phyloP scores from a whole-genome alignment of 1,284 basidiomycete genomes.

The Ceratobasidium sp. region DNA sequence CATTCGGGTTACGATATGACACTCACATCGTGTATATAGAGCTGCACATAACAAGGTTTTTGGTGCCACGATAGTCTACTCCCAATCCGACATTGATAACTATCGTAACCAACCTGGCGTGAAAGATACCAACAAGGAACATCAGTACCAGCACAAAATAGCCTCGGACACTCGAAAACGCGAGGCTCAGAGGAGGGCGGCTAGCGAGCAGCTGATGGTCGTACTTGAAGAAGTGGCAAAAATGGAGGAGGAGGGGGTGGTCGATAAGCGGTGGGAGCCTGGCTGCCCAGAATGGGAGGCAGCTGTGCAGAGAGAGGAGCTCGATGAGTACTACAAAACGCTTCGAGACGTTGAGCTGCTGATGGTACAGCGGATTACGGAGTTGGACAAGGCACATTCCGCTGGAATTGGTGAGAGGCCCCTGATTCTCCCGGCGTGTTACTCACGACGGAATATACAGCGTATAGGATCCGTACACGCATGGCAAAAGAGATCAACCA shows the following conservation, averaged over 20 bases:
- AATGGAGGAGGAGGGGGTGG: background rate
- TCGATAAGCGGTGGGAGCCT: background rate
- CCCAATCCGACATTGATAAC: background rate
- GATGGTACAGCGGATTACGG: conserved; percentile 31
- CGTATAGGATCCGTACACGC: conserved; percentile 54
- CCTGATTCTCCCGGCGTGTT: background rate
- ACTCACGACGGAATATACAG: conserved; percentile 48
- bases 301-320: background rate
- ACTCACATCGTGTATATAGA: background rate
- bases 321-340: conserved; percentile 32
- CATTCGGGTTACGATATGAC: too few relatives aligned
- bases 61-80: background rate
- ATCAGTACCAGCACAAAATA: background rate
- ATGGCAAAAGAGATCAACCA: conserved; percentile 55
- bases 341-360: conserved; percentile 50
- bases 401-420: conserved; percentile 22
- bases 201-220: background rate
- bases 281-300: conserved; percentile 43
- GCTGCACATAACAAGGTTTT: background rate
- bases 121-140: background rate
- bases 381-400: conserved; percentile 42
- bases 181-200: background rate
- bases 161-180: background rate
- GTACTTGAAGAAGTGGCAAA: background rate
- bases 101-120: conserved; percentile 2